phyloP scores from a whole-genome alignment of 2,329 filamentous ascomycete species.

The Thielaviopsis musarum region DNA sequence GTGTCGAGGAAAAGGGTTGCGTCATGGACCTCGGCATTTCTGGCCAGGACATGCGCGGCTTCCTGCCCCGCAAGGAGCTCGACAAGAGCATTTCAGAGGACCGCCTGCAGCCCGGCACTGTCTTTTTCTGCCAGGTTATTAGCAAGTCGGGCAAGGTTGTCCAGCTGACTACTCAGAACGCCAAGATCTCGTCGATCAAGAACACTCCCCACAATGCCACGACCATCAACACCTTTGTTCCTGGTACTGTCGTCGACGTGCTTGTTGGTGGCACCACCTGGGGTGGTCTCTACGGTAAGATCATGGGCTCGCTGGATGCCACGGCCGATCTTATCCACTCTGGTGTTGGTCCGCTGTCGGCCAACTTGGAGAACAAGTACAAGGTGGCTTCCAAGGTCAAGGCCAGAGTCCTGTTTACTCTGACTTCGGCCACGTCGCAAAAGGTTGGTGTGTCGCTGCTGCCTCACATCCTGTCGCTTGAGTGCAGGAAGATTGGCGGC shows the following conservation, averaged over 20 bases:
- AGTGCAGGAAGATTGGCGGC: slow-evolving; percentile 25
- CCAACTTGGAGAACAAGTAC: slow-evolving; percentile 59
- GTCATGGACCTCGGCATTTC: slow-evolving; percentile 81
- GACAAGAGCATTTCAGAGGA: slow-evolving; percentile 47
- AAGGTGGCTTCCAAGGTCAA: slow-evolving; percentile 73
- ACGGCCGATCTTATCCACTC: slow-evolving; percentile 87
- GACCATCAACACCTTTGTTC: slow-evolving; percentile 77
- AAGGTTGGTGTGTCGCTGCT: slow-evolving; percentile 81
- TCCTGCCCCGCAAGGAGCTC: slow-evolving; percentile 72
- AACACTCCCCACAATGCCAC: slow-evolving; percentile 58
- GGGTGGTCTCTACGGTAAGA: slow-evolving; percentile 70
- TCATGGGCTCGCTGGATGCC: slow-evolving; percentile 80
- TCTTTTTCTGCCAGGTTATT: slow-evolving; percentile 68
- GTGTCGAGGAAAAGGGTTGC: slow-evolving; percentile 89
- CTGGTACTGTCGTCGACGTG: slow-evolving; percentile 78
- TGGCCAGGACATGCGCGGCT: slow-evolving; percentile 53
- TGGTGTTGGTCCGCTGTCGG: slow-evolving; percentile 50
- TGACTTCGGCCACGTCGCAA: slow-evolving; percentile 56
- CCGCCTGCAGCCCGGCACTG: slow-evolving; percentile 62
- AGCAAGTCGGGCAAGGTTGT: slow-evolving; percentile 68
- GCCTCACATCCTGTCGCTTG: slow-evolving; percentile 60
- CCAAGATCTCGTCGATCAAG: slow-evolving; percentile 49
- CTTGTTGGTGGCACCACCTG: slow-evolving; percentile 59
- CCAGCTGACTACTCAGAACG: slow-evolving; percentile 63
- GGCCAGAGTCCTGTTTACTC: slow-evolving; percentile 75